Percentiles rank a stretch among this genome's conserved stretches.
These are phyloP conservation scores for Nigrospora oryzae DNA, from an alignment of 2,329 filamentous ascomycete species.

Conservation along the genomic window DNA sequence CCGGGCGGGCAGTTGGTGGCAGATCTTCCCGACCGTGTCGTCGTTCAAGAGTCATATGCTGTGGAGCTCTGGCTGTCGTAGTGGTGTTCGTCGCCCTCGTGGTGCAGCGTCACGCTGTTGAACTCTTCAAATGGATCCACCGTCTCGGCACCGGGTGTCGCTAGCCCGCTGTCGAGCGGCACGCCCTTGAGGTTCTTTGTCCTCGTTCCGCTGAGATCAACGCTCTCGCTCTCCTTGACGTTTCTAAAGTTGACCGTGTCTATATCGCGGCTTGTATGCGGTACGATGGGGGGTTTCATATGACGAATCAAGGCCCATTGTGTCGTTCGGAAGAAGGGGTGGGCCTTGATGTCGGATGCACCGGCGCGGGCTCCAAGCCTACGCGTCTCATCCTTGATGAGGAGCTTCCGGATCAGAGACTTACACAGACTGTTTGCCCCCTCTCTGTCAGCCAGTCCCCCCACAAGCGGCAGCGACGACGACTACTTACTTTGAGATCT, in stretches of 20 bases:
- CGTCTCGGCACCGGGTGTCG: slow-evolving; percentile 74
- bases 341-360: slow-evolving; percentile 91
- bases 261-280: slow-evolving; percentile 78
- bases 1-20: too few species aligned
- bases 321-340: slow-evolving; percentile 92
- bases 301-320: slow-evolving; percentile 96
- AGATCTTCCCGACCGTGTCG: too few species aligned
- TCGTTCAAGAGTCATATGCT: slow-evolving; percentile 9
- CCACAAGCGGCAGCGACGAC: neutral
- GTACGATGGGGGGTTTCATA: slow-evolving; percentile 96
- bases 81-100: slow-evolving; percentile 75
- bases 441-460: too few species aligned
- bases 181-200: slow-evolving; percentile 62
- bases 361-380: slow-evolving; percentile 89
- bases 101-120: slow-evolving; percentile 94
- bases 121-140: slow-evolving; percentile 96
- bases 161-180: slow-evolving; percentile 74
- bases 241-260: slow-evolving; percentile 97
- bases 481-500: slow-evolving; percentile 80
- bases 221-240: slow-evolving; percentile 93
- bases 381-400: slow-evolving; percentile 96
- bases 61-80: slow-evolving; percentile 19
- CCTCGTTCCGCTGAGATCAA: slow-evolving; percentile 65
- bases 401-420: slow-evolving; percentile 86
- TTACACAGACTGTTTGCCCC: slow-evolving; percentile 69